Evolutionary conservation across 805 yeast genomes (phyloP).

Genomic region (Torulaspora quercuum): DNA sequence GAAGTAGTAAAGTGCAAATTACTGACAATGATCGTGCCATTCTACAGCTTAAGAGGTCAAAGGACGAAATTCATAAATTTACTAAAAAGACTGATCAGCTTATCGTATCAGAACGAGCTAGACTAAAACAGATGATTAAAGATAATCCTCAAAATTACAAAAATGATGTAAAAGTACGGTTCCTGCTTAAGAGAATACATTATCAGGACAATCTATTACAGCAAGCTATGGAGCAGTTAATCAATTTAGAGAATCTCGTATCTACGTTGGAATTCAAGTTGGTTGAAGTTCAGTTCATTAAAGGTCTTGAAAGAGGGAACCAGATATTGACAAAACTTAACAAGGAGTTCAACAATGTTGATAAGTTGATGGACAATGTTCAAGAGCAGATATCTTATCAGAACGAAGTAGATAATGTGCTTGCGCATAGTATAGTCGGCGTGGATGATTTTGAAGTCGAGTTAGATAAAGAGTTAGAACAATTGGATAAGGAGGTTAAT

Average conservation of each 20-base stretch:
- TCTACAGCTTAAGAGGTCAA: slow-evolving; percentile 78
- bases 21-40: slow-evolving; percentile 85
- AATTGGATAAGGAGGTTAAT: slow-evolving; percentile 47
- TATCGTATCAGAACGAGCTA: slow-evolving; percentile 54
- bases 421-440: slow-evolving; percentile 40
- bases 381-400: slow-evolving; percentile 80
- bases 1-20: slow-evolving; percentile 52
- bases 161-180: slow-evolving; percentile 51
- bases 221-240: slow-evolving; percentile 73
- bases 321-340: slow-evolving; percentile 71
- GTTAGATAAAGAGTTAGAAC: slow-evolving; percentile 60
- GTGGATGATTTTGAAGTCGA: slow-evolving; percentile 47
- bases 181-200: slow-evolving; percentile 71
- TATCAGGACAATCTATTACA: slow-evolving; percentile 72
- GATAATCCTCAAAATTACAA: slow-evolving; percentile 46
- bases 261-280: slow-evolving; percentile 83
- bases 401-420: slow-evolving; percentile 59
- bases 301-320: slow-evolving; percentile 80
- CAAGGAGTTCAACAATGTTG: slow-evolving; percentile 75
- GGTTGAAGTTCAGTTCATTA: slow-evolving; percentile 78
- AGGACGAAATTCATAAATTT: slow-evolving; percentile 79
- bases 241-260: slow-evolving; percentile 73
- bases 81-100: slow-evolving; percentile 50
- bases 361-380: slow-evolving; percentile 74
- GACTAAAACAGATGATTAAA: slow-evolving; percentile 32